These are phyloP conservation scores for Rhododendron mucronatum DNA, from an alignment of 148 eudicot genomes.

Conservation along the genomic window DNA sequence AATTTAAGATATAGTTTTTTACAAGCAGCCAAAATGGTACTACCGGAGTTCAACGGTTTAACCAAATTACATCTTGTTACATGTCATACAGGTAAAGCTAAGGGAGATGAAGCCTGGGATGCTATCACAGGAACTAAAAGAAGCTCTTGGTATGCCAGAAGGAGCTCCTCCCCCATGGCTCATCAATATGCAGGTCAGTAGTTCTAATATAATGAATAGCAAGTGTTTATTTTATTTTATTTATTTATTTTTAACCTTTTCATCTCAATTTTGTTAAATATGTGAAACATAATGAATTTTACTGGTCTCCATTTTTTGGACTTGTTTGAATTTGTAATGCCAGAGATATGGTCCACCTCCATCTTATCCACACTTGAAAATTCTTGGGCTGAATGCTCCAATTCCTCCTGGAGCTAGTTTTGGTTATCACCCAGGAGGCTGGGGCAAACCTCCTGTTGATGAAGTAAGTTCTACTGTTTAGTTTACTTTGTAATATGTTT, in stretches of 20 bases:
- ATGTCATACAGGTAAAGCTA: conserved; percentile 68
- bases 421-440: conserved; percentile 95
- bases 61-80: neutral
- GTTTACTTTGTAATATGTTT: neutral
- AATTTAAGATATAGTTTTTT: neutral
- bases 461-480: conserved; percentile 49
- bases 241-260: no score
- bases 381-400: conserved; percentile 65
- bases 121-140: conserved; percentile 82
- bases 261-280: neutral
- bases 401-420: conserved; percentile 93
- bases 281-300: no score
- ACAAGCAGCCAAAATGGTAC: neutral
- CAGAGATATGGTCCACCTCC: conserved; percentile 99
- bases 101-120: conserved; percentile 97
- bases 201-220: neutral
- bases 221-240: no score
- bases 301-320: neutral
- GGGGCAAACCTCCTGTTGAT: conserved; percentile 30
- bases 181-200: conserved; percentile 88
- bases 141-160: conserved; percentile 98
- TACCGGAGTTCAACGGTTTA: neutral
- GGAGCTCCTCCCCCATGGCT: conserved; percentile 99
- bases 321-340: neutral
- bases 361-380: conserved; percentile 67